A percentile compares a stretch with the other conserved stretches of the same genome.
phyloP scores from a whole-genome alignment of 2,329 filamentous ascomycete species.

The Malbranchea cinnamomea region DNA sequence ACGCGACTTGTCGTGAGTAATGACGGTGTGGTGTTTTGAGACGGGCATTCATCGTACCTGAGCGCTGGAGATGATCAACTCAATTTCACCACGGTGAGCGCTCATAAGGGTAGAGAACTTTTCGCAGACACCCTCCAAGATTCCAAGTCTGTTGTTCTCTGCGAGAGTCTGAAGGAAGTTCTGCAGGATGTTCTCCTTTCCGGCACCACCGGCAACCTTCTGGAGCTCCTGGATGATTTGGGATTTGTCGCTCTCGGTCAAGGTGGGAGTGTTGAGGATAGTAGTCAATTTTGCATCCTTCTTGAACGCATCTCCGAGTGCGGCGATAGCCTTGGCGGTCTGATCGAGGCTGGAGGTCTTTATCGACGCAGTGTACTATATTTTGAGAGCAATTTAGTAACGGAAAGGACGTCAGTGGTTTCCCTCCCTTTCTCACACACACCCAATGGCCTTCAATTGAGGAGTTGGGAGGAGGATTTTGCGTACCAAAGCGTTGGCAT shows the following conservation, averaged over 20 bases:
- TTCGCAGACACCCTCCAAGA: conserved; percentile 65
- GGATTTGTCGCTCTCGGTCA: conserved; percentile 65
- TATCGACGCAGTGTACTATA: conserved; percentile 84
- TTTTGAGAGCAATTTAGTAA: conserved; percentile 3
- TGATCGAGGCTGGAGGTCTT: conserved; percentile 77
- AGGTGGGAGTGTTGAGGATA: conserved; percentile 69
- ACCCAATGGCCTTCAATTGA: not conserved
- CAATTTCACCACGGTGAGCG: conserved; percentile 80
- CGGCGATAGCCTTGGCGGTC: conserved; percentile 64
- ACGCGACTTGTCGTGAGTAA: too few species aligned
- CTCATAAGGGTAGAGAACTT: conserved; percentile 84
- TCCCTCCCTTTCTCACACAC: not conserved
- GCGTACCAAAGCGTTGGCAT: conserved; percentile 94
- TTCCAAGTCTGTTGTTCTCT: conserved; percentile 85
- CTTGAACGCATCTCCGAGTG: conserved; percentile 56
- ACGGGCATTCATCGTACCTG: conserved; percentile 43
- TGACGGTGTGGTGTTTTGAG: too few species aligned
- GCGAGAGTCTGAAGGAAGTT: conserved; percentile 85
- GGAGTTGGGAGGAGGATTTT: not conserved
- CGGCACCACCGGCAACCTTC: conserved; percentile 57
- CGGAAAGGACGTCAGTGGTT: not conserved
- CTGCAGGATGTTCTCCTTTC: conserved; percentile 70
- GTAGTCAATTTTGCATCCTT: conserved; percentile 66
- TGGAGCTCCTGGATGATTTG: conserved; percentile 74
- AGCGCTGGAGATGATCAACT: conserved; percentile 82